Conservation (phyloP, 164 flowering plant genomes). For the Echeveria elegans region DNA sequence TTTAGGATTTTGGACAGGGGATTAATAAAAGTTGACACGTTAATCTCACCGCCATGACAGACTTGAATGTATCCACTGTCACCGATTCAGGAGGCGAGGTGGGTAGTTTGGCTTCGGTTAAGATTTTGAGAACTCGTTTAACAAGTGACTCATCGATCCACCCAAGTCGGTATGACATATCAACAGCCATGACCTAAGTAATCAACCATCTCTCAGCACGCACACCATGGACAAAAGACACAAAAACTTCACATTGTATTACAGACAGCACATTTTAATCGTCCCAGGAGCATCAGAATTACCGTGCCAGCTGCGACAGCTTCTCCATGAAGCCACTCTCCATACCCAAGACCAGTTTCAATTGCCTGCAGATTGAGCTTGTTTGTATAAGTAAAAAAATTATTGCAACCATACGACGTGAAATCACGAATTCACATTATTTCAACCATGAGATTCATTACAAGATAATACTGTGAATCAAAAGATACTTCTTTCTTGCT, state of each 20-base stretch:
- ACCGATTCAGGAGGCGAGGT: conserved; percentile 69
- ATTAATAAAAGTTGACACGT: background rate
- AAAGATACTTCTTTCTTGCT: background rate
- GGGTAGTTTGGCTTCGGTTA: conserved; percentile 80
- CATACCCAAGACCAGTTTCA: conserved; percentile 91
- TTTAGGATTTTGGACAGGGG: background rate
- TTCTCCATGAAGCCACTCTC: conserved; percentile 99
- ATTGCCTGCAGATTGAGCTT: conserved; percentile 55
- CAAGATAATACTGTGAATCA: background rate
- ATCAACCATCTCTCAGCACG: background rate
- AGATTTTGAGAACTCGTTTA: conserved; percentile 47
- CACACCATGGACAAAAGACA: background rate
- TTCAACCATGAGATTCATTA: background rate
- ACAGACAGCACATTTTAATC: background rate
- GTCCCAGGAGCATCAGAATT: conserved; percentile 1
- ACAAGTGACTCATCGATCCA: conserved; percentile 92
- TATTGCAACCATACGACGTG: background rate
- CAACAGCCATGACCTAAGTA: conserved; percentile 96
- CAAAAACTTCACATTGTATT: background rate
- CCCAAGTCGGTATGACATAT: conserved; percentile 94
- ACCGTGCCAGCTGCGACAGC: conserved; percentile 99
- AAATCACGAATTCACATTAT: too few species aligned
- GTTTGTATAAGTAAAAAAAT: background rate
- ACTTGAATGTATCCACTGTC: conserved; percentile 92
- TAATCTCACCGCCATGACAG: conserved; percentile 80